phyloP scores from a whole-genome alignment of 768 basidiomycete genomes.

The Hypsizygus marmoreus region DNA sequence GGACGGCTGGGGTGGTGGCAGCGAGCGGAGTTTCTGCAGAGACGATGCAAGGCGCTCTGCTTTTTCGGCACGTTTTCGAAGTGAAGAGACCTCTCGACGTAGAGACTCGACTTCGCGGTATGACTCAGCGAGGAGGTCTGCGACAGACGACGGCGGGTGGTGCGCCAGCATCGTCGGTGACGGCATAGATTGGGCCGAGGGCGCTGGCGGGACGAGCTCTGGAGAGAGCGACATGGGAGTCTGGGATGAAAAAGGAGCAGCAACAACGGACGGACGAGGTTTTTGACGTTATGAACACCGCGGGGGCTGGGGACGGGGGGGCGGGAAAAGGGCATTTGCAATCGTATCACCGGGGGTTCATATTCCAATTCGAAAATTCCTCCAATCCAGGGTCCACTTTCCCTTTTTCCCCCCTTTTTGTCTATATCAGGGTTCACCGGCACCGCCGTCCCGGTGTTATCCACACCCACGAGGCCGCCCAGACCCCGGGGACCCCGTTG shows the following conservation, averaged over 20 bases:
- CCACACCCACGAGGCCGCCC: too few species aligned
- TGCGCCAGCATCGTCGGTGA: background rate
- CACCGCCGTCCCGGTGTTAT: too few species aligned
- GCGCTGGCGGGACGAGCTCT: background rate
- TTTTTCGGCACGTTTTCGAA: constrained; percentile 51
- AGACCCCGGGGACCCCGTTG: too few species aligned
- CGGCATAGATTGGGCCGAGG: constrained; percentile 2
- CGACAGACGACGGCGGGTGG: constrained; percentile 51
- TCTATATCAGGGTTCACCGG: constrained; percentile 14
- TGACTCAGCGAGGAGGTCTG: constrained; percentile 53
- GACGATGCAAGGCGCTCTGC: constrained; percentile 44
- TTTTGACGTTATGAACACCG: too few species aligned
- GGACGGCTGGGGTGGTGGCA: constrained; percentile 10
- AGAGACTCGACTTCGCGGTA: constrained; percentile 56
- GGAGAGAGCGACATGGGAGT: constrained; percentile 15
- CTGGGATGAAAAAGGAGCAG: background rate
- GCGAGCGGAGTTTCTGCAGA: constrained; percentile 17
- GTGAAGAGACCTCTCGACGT: constrained; percentile 44
- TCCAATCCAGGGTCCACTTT: background rate
- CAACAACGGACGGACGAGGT: too few species aligned
- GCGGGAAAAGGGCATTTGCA: background rate
- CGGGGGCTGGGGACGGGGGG: background rate
- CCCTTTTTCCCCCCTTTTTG: constrained; percentile 6
- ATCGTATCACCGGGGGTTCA: background rate
- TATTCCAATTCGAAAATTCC: constrained; percentile 1